These are phyloP conservation scores for Apophysomyces sp. DNA, from an alignment of 371 early-diverging fungal species.

Conservation along the genomic window DNA sequence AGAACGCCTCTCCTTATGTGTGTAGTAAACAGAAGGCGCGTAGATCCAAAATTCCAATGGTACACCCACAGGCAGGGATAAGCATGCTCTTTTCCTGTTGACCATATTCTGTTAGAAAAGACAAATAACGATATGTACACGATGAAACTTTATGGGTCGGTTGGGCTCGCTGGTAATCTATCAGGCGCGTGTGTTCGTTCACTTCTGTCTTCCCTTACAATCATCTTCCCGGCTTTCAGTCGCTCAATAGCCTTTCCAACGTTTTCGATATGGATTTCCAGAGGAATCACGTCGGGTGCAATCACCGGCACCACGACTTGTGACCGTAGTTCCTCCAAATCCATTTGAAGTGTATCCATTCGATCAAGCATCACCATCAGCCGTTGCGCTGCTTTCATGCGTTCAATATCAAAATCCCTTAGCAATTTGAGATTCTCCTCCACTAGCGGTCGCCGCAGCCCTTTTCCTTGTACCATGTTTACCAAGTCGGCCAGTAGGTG, in stretches of 20 bases:
- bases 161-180: background rate
- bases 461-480: conserved; percentile 32
- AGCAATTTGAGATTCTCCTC: conserved; percentile 42
- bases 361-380: conserved; percentile 36
- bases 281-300: conserved; percentile 33
- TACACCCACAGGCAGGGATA: no score
- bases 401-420: conserved; percentile 29
- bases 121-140: background rate
- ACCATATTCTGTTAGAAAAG: no score
- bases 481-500: conserved; percentile 35
- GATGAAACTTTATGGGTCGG: background rate
- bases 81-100: no score
- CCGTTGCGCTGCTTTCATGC: conserved; percentile 31
- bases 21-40: no score
- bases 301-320: conserved; percentile 44
- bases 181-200: background rate
- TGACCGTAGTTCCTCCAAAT: conserved; percentile 46
- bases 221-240: conserved; percentile 37
- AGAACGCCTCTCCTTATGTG: no score
- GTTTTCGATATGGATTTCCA: conserved; percentile 51
- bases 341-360: conserved; percentile 50
- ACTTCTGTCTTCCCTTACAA: conserved; percentile 21
- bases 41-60: no score
- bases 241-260: conserved; percentile 46
- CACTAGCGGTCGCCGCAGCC: conserved; percentile 25